Evolutionary conservation across 768 basidiomycete species (phyloP).

Genomic region (Suillus plorans): DNA sequence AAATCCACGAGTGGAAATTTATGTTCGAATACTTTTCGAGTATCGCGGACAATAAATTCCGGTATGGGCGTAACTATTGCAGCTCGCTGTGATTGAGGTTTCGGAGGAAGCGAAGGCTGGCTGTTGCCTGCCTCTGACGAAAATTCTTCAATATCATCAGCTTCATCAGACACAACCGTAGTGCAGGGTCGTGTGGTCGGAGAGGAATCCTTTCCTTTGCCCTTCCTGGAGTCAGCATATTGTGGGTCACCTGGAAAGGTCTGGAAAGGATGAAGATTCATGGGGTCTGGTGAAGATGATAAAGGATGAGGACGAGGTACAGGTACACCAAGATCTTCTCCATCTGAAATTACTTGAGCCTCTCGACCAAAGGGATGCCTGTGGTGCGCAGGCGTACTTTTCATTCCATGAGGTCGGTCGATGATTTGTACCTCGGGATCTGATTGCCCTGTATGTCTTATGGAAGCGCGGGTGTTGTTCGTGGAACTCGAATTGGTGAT

Average conservation of each 20-base stretch:
- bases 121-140: slow-evolving; percentile 23
- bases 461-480: slow-evolving; percentile 10
- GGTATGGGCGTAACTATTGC: slow-evolving; percentile 7
- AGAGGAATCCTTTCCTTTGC: slow-evolving; percentile 16
- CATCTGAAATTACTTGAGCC: slow-evolving; percentile 17
- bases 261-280: slow-evolving; percentile 21
- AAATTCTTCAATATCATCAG: slow-evolving; percentile 10
- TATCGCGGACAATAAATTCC: slow-evolving; percentile 13
- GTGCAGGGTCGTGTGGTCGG: not conserved
- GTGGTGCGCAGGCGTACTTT: not conserved
- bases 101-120: not conserved
- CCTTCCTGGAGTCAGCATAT: slow-evolving; percentile 14
- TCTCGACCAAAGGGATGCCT: slow-evolving; percentile 16
- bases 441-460: not conserved
- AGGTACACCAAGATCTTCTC: slow-evolving; percentile 23
- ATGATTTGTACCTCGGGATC: slow-evolving; percentile 26
- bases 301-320: slow-evolving; percentile 13
- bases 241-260: slow-evolving; percentile 16
- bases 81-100: slow-evolving; percentile 3
- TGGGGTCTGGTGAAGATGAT: slow-evolving; percentile 27
- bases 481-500: not conserved
- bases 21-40: slow-evolving; percentile 14
- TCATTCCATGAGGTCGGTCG: slow-evolving; percentile 4
- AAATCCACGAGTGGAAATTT: slow-evolving; percentile 5
- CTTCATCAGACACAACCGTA: slow-evolving; percentile 6